Base-by-base conservation (phyloP, 2,329 filamentous ascomycete species). In the Ophiognomonia clavigignenti-juglandacearum region DNA sequence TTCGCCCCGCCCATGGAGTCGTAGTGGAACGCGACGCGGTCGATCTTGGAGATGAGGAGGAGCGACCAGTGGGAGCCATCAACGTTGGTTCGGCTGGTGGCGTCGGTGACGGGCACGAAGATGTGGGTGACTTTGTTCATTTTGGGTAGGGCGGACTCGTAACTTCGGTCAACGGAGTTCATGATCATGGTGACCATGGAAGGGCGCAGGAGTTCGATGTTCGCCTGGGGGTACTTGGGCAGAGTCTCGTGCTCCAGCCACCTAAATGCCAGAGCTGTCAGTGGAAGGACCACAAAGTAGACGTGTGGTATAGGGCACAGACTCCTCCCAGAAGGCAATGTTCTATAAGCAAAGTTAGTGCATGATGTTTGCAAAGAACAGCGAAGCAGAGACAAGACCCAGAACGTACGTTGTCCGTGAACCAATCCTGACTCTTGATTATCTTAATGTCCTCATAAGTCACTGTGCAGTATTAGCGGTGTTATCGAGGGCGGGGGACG, bases 321-420 rank as follows among this genome's bases (percentile, higher is more conserved):
- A 95, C 77, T 97, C 92, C 77, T 97, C 88, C 92, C 93, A 98
- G 64, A 98, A 97, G 42, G 89, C 85, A 56, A 98, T 97, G 58
- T 90, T 91, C 87, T 92, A 57, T 22, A 20, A 4, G 23, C 41
- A 45, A 44, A 23, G 53, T 62, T 54, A 63, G 58, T 27, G 41
- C 8, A 19, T 16, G 29, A n/a, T n/a, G n/a, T n/a, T n/a, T n/a
- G n/a, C n/a, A n/a, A n/a, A n/a, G n/a, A n/a, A n/a, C n/a, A n/a
- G n/a, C n/a, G 27, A 41, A 16, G 4, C 18, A 26, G 6, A 29
- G 48, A 34, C 39, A 24, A 16, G n/a, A 10, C 41, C 51, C 52
- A 13, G n/a, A 35, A 69, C 78, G 56, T 73, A 91, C 88, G 71
- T 96, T 96, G 65, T 98, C 93, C 36, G 92, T 96, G 43, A 98